Evolutionary conservation across 176 grass and related monocot genomes (phyloP).

Genomic region (Thinopyrum elongatum): DNA sequence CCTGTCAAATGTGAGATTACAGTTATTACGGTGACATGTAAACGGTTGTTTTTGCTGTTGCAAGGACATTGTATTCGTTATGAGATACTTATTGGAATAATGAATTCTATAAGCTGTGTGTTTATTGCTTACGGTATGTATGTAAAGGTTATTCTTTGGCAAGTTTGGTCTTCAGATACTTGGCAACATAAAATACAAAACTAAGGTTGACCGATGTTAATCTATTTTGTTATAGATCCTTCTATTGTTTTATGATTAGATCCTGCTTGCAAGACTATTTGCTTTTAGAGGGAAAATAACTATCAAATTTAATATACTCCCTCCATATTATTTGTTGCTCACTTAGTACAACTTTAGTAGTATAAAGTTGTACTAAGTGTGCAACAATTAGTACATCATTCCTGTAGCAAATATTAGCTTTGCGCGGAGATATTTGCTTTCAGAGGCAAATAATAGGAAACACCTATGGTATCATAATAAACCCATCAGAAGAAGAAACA

Average conservation of each 20-base stretch:
- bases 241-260: not conserved
- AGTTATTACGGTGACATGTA: not conserved
- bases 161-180: not conserved
- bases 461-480: too few species aligned
- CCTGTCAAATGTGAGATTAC: constrained; percentile 9
- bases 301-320: not conserved
- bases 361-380: too few species aligned
- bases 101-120: not conserved
- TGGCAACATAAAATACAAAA: not conserved
- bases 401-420: too few species aligned
- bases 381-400: too few species aligned
- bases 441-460: too few species aligned
- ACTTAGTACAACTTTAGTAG: too few species aligned
- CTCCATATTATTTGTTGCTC: too few species aligned
- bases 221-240: not conserved
- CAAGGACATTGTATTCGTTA: too few species aligned
- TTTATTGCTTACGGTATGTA: not conserved
- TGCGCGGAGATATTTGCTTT: too few species aligned
- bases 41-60: not conserved
- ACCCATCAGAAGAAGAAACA: too few species aligned
- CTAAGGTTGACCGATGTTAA: not conserved
- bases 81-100: not conserved
- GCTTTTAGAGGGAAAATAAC: too few species aligned
- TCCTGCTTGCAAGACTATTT: not conserved
- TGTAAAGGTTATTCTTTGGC: not conserved